A percentile compares a stretch with the other conserved stretches of the same genome.
Conservation (phyloP, 2,329 filamentous ascomycete genomes). For the Decorospora gaudefroyi region DNA sequence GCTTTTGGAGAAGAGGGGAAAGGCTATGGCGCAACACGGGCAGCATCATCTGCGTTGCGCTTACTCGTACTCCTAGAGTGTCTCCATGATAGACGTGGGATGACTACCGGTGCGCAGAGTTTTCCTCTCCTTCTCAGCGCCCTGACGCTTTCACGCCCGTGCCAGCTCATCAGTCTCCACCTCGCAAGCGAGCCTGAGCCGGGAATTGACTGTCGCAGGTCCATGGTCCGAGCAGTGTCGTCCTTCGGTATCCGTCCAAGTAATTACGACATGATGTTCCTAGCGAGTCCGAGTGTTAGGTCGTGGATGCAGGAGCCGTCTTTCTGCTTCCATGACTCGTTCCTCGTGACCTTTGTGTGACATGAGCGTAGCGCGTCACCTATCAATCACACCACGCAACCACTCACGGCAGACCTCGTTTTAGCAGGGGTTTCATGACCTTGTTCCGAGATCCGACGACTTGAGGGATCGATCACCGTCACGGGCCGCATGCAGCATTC, state of each 20-base stretch:
- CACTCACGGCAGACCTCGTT: slow-evolving; percentile 11
- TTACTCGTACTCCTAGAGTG: slow-evolving; percentile 6
- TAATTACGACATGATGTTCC: slow-evolving; percentile 22
- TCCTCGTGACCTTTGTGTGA: slow-evolving; percentile 22
- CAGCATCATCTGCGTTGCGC: slow-evolving; percentile 5
- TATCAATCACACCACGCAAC: slow-evolving; percentile 35
- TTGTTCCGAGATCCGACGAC: slow-evolving; percentile 18
- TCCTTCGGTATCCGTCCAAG: slow-evolving; percentile 19
- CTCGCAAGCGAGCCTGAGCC: slow-evolving; percentile 17
- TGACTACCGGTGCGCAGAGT: too few relatives aligned
- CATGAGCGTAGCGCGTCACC: slow-evolving; percentile 18
- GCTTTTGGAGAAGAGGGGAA: slow-evolving; percentile 14
- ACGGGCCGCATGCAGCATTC: slow-evolving; percentile 7
- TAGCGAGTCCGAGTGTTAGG: slow-evolving; percentile 23
- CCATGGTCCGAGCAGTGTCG: slow-evolving; percentile 5
- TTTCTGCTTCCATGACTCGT: too few relatives aligned
- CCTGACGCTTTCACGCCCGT: slow-evolving; percentile 8
- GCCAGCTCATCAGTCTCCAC: slow-evolving; percentile 26
- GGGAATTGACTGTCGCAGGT: slow-evolving; percentile 12
- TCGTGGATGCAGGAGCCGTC: slow-evolving; percentile 18
- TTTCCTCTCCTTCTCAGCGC: slow-evolving; percentile 2
- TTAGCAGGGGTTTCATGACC: slow-evolving; percentile 3
- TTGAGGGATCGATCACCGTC: slow-evolving; percentile 10
- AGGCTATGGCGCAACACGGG: slow-evolving; percentile 27
- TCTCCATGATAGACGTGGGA: too few relatives aligned